Conservation (phyloP, 2,329 filamentous ascomycete genomes). For the Fusarium marasasianum region DNA sequence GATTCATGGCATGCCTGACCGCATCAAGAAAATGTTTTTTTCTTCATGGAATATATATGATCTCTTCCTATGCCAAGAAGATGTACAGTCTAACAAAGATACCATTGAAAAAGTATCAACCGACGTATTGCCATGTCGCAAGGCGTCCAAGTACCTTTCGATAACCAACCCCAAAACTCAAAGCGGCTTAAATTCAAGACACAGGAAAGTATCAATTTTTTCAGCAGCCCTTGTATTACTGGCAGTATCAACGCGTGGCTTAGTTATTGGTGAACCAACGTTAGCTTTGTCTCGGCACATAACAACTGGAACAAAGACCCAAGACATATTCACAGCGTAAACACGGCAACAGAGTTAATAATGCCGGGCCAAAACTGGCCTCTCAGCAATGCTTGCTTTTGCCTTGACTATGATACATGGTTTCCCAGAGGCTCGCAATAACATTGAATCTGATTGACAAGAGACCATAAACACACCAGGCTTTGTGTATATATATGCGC, state of each 20-base stretch:
- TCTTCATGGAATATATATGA: neutral
- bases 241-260: neutral
- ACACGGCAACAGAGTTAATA: neutral
- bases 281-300: conserved; percentile 1
- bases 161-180: neutral
- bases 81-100: neutral
- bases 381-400: conserved; percentile 48
- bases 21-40: neutral
- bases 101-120: neutral
- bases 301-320: neutral
- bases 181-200: neutral
- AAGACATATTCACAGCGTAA: neutral
- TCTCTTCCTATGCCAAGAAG: neutral
- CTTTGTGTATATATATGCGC: conserved; percentile 22
- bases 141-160: neutral
- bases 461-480: conserved; percentile 53
- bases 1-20: neutral
- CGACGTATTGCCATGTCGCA: neutral
- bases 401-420: conserved; percentile 42
- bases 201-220: neutral
- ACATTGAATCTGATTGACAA: conserved; percentile 41
- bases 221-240: neutral
- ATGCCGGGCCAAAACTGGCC: conserved; percentile 53
- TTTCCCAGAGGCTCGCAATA: conserved; percentile 39
- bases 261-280: neutral